Evolutionary conservation across 306 rosid species (phyloP).

Genomic region (Dryas alaskensis): DNA sequence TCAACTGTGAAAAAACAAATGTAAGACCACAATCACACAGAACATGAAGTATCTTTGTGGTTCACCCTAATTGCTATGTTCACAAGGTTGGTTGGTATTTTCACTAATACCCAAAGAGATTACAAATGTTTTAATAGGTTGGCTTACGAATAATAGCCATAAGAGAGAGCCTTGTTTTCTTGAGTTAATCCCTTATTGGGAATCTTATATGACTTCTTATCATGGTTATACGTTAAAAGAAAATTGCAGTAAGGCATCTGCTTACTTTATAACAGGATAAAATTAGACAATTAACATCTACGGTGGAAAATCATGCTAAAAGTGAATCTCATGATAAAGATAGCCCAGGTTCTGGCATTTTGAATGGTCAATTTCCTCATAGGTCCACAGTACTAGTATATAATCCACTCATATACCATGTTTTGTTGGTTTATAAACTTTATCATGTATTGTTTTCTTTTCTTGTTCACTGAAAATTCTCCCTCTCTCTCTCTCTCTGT

Average conservation of each 20-base stretch:
- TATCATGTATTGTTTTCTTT: constrained; percentile 7
- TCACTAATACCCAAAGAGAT: too few species aligned
- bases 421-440: constrained; percentile 3
- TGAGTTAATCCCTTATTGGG: not conserved
- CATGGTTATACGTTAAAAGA: constrained; percentile 13
- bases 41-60: too few species aligned
- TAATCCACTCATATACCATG: constrained; percentile 26
- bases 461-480: constrained; percentile 5
- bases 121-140: too few species aligned
- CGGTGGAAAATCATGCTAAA: constrained; percentile 40
- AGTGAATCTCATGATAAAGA: constrained; percentile 47
- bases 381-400: constrained; percentile 56
- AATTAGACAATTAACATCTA: constrained; percentile 58
- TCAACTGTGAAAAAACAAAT: too few species aligned
- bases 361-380: constrained; percentile 43
- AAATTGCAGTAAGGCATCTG: constrained; percentile 10
- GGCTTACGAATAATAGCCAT: too few species aligned
- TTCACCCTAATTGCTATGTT: too few species aligned
- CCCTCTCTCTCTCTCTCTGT: not conserved
- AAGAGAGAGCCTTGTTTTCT: not conserved
- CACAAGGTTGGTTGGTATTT: too few species aligned
- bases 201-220: constrained; percentile 1
- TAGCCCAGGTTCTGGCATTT: constrained; percentile 37
- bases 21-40: too few species aligned
- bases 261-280: constrained; percentile 55